phyloP scores from a whole-genome alignment of 2,329 filamentous ascomycete genomes.

The Pseudogymnoascus sp. region DNA sequence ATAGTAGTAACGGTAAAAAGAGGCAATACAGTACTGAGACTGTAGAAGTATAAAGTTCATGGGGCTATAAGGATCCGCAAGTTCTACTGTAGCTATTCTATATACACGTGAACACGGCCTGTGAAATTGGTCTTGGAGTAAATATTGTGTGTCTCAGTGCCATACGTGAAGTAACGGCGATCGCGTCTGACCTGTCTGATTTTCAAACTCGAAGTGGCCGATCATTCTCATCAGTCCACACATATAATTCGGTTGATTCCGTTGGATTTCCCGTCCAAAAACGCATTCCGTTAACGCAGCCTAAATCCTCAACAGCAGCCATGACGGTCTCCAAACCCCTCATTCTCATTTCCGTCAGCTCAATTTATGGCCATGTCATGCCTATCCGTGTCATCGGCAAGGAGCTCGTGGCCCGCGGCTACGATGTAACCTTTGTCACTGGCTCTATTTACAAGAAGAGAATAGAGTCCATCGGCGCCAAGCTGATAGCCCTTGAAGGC shows the following conservation, averaged over 20 bases:
- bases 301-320: background rate
- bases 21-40: background rate
- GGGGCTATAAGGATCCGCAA: background rate
- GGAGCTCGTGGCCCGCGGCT: constrained; percentile 29
- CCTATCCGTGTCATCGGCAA: constrained; percentile 17
- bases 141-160: background rate
- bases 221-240: background rate
- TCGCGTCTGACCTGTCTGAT: background rate
- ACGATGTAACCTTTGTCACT: constrained; percentile 35
- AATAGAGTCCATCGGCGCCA: constrained; percentile 32
- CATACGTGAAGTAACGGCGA: background rate
- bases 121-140: background rate
- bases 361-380: constrained; percentile 18
- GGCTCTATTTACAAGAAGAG: constrained; percentile 29
- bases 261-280: background rate
- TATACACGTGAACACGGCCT: background rate
- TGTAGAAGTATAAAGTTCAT: background rate
- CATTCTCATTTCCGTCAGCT: constrained; percentile 9
- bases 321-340: constrained; percentile 8
- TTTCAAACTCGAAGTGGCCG: background rate
- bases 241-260: background rate
- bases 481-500: constrained; percentile 27
- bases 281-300: background rate
- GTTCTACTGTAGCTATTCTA: background rate
- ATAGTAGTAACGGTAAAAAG: background rate